phyloP scores from a whole-genome alignment of 192 early-diverging fungal genomes.

The Helicostylum pulchrum region DNA sequence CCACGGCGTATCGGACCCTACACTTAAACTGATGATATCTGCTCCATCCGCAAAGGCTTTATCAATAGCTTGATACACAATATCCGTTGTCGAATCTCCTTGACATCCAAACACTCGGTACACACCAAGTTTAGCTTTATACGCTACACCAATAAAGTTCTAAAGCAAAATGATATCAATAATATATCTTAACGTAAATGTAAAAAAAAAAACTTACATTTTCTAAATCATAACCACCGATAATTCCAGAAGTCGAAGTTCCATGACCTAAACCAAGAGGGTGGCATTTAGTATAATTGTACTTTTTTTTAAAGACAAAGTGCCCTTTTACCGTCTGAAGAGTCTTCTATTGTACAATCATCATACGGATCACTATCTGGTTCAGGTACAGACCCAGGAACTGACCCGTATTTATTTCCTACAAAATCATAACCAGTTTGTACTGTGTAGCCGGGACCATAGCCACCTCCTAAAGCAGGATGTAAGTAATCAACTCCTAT shows the following conservation, averaged over 20 bases:
- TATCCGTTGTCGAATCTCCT: slow-evolving; percentile 57
- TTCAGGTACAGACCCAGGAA: slow-evolving; percentile 9
- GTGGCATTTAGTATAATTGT: background rate
- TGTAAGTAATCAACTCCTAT: slow-evolving; percentile 57
- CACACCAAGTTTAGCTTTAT: slow-evolving; percentile 63
- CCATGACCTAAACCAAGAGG: slow-evolving; percentile 49
- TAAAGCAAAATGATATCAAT: background rate
- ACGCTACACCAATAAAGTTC: slow-evolving; percentile 61
- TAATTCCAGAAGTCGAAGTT: slow-evolving; percentile 64
- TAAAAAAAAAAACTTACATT: slow-evolving; percentile 18
- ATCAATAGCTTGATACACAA: slow-evolving; percentile 73
- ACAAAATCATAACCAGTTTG: slow-evolving; percentile 62
- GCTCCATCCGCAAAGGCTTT: slow-evolving; percentile 56
- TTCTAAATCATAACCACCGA: slow-evolving; percentile 44
- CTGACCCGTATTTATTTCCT: slow-evolving; percentile 48
- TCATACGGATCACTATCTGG: slow-evolving; percentile 49
- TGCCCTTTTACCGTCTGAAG: slow-evolving; percentile 6
- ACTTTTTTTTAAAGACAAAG: background rate
- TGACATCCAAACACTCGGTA: slow-evolving; percentile 83
- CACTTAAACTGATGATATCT: slow-evolving; percentile 79
- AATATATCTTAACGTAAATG: too few species aligned
- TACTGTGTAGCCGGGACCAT: slow-evolving; percentile 56
- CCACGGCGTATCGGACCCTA: slow-evolving; percentile 48
- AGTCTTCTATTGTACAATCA: slow-evolving; percentile 39
- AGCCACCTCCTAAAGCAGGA: slow-evolving; percentile 65